phyloP scores from a whole-genome alignment of 192 early-diverging fungal genomes.

The Obelidium mucronatum region DNA sequence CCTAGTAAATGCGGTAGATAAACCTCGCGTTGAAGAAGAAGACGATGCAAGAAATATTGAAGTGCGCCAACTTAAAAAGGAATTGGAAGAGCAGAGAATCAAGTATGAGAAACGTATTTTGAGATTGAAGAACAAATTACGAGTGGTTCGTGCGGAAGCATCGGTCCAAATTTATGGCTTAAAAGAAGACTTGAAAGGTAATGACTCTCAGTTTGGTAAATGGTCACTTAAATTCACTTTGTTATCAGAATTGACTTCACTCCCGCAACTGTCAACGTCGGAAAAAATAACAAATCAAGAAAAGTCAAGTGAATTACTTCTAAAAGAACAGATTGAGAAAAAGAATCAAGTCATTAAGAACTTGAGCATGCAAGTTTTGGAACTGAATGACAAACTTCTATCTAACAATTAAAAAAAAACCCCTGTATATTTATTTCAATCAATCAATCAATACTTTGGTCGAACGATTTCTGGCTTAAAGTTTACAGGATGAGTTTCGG shows the following conservation, averaged over 20 bases:
- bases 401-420: not conserved
- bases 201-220: no score
- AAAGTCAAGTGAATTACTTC: not conserved
- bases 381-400: conserved; percentile 14
- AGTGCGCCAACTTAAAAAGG: not conserved
- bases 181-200: conserved; percentile 26
- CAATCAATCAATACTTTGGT: conserved; percentile 24
- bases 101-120: conserved; percentile 22
- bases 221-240: no score
- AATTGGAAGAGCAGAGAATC: conserved; percentile 11
- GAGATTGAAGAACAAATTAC: conserved; percentile 5
- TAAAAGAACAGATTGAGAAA: not conserved
- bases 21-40: no score
- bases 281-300: no score
- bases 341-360: conserved; percentile 31
- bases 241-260: no score
- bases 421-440: not conserved
- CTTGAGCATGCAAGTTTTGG: conserved; percentile 25
- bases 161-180: conserved; percentile 21
- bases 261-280: no score
- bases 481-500: conserved; percentile 57
- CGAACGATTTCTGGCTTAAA: conserved; percentile 45
- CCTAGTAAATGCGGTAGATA: not conserved
- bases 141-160: conserved; percentile 11
- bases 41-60: not conserved